Evolutionary conservation across 75 land plant genomes (phyloP).

Genomic region (Adiantum capillusveneris): DNA sequence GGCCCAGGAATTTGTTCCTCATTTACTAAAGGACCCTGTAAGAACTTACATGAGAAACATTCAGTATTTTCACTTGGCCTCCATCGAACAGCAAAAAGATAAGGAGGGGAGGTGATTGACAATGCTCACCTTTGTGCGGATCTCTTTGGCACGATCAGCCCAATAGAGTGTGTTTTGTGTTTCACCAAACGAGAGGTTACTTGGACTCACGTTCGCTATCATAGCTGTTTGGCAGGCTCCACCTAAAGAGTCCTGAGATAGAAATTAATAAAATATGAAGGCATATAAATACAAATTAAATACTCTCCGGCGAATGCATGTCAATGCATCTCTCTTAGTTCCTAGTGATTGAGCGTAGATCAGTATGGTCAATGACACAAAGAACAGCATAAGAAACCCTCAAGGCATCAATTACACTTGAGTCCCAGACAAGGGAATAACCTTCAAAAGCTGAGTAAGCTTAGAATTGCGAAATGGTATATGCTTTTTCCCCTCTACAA

Average conservation of each 20-base stretch:
- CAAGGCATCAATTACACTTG: no score
- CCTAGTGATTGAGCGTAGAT: no score
- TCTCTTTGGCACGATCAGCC: conserved; percentile 30
- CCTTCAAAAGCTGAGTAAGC: conserved; percentile 32
- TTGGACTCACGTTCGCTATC: conserved; percentile 22
- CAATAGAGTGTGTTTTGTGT: conserved; percentile 28
- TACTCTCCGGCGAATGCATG: no score
- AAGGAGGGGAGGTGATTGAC: no score
- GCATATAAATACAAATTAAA: not conserved
- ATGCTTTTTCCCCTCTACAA: conserved; percentile 24
- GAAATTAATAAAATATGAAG: not conserved
- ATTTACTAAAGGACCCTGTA: conserved; percentile 8
- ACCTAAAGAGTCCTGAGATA: conserved; percentile 23
- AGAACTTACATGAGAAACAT: not conserved
- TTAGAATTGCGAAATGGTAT: conserved; percentile 24
- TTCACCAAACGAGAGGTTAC: conserved; percentile 15
- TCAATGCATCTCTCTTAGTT: no score
- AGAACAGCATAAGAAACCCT: no score
- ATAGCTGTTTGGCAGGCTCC: conserved; percentile 25
- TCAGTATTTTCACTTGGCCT: no score
- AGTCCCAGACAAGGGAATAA: not conserved
- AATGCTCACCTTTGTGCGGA: conserved; percentile 17
- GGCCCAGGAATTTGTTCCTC: conserved; percentile 15
- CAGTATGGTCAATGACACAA: no score
- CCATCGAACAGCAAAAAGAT: no score